phyloP scores from a whole-genome alignment of 176 grass and related monocot genomes.

The Elaeis guineensis region DNA sequence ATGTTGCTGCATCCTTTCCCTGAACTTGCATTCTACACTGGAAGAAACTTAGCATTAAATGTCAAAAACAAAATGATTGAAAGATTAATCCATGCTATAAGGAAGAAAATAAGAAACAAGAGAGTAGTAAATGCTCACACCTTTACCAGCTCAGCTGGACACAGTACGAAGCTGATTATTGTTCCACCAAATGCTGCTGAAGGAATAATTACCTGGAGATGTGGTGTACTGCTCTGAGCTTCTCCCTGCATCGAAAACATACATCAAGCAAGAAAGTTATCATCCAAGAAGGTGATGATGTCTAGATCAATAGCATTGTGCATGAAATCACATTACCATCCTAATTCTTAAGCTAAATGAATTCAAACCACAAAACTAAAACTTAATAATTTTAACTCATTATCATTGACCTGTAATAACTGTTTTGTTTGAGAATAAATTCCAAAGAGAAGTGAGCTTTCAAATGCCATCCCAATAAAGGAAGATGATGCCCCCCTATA shows the following conservation, averaged over 20 bases:
- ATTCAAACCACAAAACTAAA: too few species aligned
- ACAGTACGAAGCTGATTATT: conserved; percentile 80
- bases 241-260: conserved; percentile 48
- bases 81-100: too few species aligned
- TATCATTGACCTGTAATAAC: conserved; percentile 58
- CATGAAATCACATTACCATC: too few species aligned
- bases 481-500: conserved; percentile 95
- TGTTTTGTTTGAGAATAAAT: conserved; percentile 75
- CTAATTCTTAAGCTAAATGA: too few species aligned
- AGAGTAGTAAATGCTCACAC: conserved; percentile 16
- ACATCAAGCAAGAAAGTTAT: neutral
- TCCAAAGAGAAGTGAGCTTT: conserved; percentile 92
- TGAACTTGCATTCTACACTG: conserved; percentile 99
- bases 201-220: conserved; percentile 73
- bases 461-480: conserved; percentile 81
- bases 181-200: conserved; percentile 68
- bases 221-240: conserved; percentile 50
- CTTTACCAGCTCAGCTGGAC: conserved; percentile 87
- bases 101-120: too few species aligned
- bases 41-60: conserved; percentile 55
- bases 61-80: conserved; percentile 15
- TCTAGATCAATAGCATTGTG: too few species aligned
- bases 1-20: conserved; percentile 50
- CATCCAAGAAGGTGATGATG: neutral
- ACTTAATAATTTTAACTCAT: too few species aligned